Conservation (phyloP, 139 green algal genomes). For the Spirogloea muscicola region DNA sequence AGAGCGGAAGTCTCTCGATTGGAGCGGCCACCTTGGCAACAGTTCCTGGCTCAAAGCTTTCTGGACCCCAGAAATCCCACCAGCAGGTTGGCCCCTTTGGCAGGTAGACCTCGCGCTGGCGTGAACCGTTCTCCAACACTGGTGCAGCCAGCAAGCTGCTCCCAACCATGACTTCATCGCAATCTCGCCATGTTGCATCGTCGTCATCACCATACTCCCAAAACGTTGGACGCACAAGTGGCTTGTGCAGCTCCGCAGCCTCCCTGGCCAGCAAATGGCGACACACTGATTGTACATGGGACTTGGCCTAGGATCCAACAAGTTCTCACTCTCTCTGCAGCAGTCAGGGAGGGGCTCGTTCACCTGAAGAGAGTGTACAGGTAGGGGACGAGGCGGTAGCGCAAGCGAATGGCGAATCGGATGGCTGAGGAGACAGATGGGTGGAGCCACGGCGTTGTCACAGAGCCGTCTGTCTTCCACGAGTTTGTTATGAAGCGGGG, state of each 20-base stretch:
- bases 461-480: conserved; percentile 31
- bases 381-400: conserved; percentile 37
- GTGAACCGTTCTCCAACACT: conserved; percentile 6
- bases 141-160: conserved; percentile 12
- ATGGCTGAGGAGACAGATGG: conserved; percentile 1
- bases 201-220: conserved; percentile 21
- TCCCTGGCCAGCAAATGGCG: neutral
- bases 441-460: conserved; percentile 35
- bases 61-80: conserved; percentile 44
- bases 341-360: too few species aligned
- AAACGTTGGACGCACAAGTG: conserved; percentile 29
- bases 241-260: neutral
- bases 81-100: conserved; percentile 3
- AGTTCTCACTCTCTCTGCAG: too few species aligned
- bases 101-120: conserved; percentile 19
- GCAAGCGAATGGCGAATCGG: conserved; percentile 21
- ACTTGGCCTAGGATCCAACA: too few species aligned
- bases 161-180: conserved; percentile 33
- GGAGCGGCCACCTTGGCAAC: conserved; percentile 15
- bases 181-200: neutral
- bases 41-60: too few species aligned
- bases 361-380: too few species aligned
- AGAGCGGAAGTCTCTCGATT: conserved; percentile 27
- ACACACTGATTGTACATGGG: too few species aligned
- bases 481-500: conserved; percentile 35